Evolutionary conservation across 73 alveolate species (phyloP), one percentile per base, ranked within the genome.

Genomic region (Stentor coeruleus): DNA sequence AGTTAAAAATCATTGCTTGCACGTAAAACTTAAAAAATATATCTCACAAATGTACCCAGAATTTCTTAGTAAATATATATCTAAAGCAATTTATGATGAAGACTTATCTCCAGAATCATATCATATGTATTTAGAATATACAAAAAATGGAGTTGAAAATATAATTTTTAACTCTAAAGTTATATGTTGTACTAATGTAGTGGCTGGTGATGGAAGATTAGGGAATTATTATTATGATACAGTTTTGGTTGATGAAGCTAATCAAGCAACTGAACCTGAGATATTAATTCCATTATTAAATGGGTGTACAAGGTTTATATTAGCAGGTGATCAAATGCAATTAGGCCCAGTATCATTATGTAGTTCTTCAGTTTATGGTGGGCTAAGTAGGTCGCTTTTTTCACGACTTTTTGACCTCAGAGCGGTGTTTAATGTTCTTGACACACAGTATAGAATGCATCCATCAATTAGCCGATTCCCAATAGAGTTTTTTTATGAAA

Each of bases 401-500:
- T 97, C 93, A 80, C 87, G 99, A 82, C 60, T 95, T 49, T 80
- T 95, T 3, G 91, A 89, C 58, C 85, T 85, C 82, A 94, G 93
- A 59, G 87, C 60, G 59, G 90, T 89, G 49, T 90, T 91, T 88
- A 74, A 76, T 73, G 91, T 94, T 93, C 93, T 97, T 74, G 81
- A 88, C n/a, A 91, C 89, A 35, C 97, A 97, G 93, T 97, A 97
- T 89, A 89, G 99, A 80, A 97, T 97, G 99, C 98, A 94, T 77
- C 94, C 97, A 35, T 82, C 81, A 40, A 97, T 97, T 76, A 84
- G 98, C 73, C 77, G 86, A 58, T 97, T 90, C 74, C 98, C 98
- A 0, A 88, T 98, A n/a, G 58, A 81, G 28, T 72, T 38, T 49
- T 96, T 94, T 77, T 94, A 96, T 87, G 90, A 93, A 36, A 86